Conservation (phyloP, 306 rosid genomes). For the Lithocarpus polystachyus region DNA sequence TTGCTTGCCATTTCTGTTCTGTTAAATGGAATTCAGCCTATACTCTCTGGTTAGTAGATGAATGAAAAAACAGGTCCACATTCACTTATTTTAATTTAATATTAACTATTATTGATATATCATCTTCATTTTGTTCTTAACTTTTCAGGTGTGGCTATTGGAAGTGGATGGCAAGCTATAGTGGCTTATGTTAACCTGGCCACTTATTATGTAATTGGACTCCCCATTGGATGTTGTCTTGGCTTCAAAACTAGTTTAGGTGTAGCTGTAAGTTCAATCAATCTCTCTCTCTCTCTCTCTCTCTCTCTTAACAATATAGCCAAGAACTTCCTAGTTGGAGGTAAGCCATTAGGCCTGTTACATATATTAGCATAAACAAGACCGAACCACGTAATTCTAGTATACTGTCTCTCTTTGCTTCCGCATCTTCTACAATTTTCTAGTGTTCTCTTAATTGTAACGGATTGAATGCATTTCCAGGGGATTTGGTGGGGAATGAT, state of each 20-base stretch:
- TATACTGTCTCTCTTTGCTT: no score
- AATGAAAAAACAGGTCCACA: no score
- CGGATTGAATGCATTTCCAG: conserved; percentile 15
- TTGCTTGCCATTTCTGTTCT: conserved; percentile 67
- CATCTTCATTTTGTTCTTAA: not conserved
- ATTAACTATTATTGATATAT: no score
- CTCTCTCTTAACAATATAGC: not conserved
- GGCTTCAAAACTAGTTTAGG: conserved; percentile 58
- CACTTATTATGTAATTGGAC: conserved; percentile 54
- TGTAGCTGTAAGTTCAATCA: conserved; percentile 44
- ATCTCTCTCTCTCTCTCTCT: not conserved
- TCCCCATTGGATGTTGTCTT: conserved; percentile 68
- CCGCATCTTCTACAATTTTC: no score
- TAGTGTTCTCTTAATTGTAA: not conserved
- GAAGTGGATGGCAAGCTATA: conserved; percentile 75
- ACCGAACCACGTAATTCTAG: no score
- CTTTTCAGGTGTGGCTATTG: conserved; percentile 68
- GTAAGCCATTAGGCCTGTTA: no score
- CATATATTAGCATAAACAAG: no score
- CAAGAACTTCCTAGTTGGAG: no score
- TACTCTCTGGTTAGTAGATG: conserved; percentile 40
- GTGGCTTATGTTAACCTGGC: conserved; percentile 71
- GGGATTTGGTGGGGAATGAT: conserved; percentile 84
- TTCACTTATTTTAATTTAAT: no score
- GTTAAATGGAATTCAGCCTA: conserved; percentile 66